phyloP scores from a whole-genome alignment of 2,329 filamentous ascomycete species.

The Colletotrichum gloeosporioides region DNA sequence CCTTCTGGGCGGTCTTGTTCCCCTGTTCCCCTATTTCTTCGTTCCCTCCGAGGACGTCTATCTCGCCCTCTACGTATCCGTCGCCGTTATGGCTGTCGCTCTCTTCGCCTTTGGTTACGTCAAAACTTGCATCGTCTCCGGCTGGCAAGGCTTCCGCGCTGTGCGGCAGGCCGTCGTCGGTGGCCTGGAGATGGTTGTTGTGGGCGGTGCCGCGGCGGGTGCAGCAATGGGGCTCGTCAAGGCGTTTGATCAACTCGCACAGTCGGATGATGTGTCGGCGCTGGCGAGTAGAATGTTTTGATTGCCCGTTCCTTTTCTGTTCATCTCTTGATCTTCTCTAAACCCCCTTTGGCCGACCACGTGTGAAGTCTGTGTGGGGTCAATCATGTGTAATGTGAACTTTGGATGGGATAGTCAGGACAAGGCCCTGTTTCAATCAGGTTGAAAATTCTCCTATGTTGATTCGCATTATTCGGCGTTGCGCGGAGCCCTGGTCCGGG shows the following conservation, averaged over 20 bases:
- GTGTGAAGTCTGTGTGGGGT: not conserved
- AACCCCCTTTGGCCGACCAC: not conserved
- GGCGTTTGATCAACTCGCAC: constrained; percentile 23
- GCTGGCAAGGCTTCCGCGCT: constrained; percentile 21
- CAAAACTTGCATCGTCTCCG: constrained; percentile 58
- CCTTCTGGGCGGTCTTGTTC: constrained; percentile 73
- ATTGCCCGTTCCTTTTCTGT: not conserved
- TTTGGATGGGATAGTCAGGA: not conserved
- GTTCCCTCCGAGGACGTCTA: constrained; percentile 41
- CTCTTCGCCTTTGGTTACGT: constrained; percentile 69
- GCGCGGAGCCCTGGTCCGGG: not conserved
- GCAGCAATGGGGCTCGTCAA: constrained; percentile 43
- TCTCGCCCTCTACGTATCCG: constrained; percentile 62
- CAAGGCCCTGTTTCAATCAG: not conserved
- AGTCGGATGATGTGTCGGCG: constrained; percentile 4
- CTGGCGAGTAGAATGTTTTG: constrained; percentile 3
- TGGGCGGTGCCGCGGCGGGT: constrained; percentile 40
- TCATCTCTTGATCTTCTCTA: not conserved
- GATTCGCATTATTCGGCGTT: constrained; percentile 6
- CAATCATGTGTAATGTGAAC: not conserved
- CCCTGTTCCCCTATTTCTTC: constrained; percentile 73
- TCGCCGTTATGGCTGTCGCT: constrained; percentile 64
- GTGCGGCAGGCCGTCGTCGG: constrained; percentile 28
- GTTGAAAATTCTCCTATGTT: not conserved
- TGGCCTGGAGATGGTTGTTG: constrained; percentile 45